Percentiles rank a stretch among this genome's conserved stretches.
Conservation (phyloP, 2,329 filamentous ascomycete species). For the Myotisia sp. region DNA sequence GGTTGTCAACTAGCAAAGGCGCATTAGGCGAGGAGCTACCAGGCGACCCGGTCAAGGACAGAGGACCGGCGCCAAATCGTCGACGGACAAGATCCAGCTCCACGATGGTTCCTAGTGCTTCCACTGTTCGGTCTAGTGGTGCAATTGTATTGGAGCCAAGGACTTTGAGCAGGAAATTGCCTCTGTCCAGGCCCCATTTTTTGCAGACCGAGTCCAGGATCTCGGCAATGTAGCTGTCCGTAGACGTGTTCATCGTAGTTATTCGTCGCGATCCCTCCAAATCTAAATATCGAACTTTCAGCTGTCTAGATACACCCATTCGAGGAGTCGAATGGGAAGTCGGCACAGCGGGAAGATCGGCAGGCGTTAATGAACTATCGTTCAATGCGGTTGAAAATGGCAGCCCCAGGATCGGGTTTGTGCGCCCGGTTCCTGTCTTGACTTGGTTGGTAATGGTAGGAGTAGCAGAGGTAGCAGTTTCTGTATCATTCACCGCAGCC, state of each 20-base stretch:
- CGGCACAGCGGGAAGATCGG: conserved; percentile 33
- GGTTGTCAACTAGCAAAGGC: conserved; percentile 41
- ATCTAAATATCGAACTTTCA: conserved; percentile 48
- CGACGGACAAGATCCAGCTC: conserved; percentile 49
- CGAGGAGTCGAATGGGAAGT: conserved; percentile 38
- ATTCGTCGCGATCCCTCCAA: conserved; percentile 41
- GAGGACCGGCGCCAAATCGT: conserved; percentile 47
- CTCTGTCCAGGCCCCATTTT: conserved; percentile 50
- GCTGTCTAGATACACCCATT: conserved; percentile 42
- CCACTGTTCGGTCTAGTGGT: conserved; percentile 49
- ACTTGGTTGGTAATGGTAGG: conserved; percentile 17
- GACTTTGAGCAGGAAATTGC: conserved; percentile 48
- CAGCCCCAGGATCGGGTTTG: conserved; percentile 32
- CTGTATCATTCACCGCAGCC: conserved; percentile 19
- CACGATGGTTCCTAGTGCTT: conserved; percentile 45
- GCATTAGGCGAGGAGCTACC: conserved; percentile 50
- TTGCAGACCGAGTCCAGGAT: conserved; percentile 50
- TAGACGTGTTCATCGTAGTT: conserved; percentile 44
- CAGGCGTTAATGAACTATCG: conserved; percentile 32
- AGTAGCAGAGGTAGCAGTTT: conserved; percentile 14
- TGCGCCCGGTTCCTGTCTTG: conserved; percentile 12
- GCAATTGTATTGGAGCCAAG: conserved; percentile 49
- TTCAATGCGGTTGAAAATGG: conserved; percentile 34
- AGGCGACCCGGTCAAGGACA: conserved; percentile 43
- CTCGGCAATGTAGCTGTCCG: conserved; percentile 54